Evolutionary conservation across 805 yeast genomes (phyloP).

Genomic region (Monosporozyma aquatica): DNA sequence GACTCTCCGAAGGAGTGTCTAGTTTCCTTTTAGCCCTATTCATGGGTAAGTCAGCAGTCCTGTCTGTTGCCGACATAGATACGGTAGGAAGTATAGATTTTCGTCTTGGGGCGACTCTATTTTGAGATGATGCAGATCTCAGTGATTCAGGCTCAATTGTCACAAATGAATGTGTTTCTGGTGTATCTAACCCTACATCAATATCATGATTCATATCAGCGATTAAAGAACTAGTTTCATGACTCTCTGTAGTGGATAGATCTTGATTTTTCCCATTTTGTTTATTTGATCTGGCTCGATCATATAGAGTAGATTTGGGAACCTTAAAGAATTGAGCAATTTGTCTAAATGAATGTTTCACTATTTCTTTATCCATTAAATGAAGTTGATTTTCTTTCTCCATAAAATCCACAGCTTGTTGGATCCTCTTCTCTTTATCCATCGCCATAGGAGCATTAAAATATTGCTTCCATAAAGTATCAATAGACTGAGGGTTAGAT

Average conservation of each 20-base stretch:
- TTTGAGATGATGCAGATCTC: too few relatives aligned
- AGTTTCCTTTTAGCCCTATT: not conserved
- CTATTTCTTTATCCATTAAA: slow-evolving; percentile 8
- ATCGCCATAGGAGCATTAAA: slow-evolving; percentile 39
- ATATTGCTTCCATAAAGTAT: slow-evolving; percentile 13
- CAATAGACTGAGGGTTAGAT: slow-evolving; percentile 8
- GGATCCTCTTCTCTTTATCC: slow-evolving; percentile 28
- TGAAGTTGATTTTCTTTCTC: slow-evolving; percentile 11
- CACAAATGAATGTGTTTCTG: too few relatives aligned
- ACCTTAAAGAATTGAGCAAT: slow-evolving; percentile 20
- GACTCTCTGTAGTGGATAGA: not conserved
- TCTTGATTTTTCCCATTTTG: not conserved
- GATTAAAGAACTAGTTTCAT: too few relatives aligned
- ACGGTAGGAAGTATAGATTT: too few relatives aligned
- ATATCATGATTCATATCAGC: too few relatives aligned
- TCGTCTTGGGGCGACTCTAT: too few relatives aligned
- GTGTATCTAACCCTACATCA: too few relatives aligned
- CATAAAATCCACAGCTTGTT: slow-evolving; percentile 21
- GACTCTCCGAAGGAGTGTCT: not conserved
- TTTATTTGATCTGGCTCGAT: slow-evolving; percentile 7
- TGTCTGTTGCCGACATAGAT: too few relatives aligned
- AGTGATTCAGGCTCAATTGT: too few relatives aligned
- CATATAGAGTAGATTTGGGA: slow-evolving; percentile 23
- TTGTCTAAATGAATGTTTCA: slow-evolving; percentile 20
- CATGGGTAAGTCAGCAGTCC: too few relatives aligned